A percentile compares a stretch with the other conserved stretches of the same genome.
Evolutionary conservation across 2,329 filamentous ascomycete genomes (phyloP).

Genomic region (Colletotrichum godetiae): DNA sequence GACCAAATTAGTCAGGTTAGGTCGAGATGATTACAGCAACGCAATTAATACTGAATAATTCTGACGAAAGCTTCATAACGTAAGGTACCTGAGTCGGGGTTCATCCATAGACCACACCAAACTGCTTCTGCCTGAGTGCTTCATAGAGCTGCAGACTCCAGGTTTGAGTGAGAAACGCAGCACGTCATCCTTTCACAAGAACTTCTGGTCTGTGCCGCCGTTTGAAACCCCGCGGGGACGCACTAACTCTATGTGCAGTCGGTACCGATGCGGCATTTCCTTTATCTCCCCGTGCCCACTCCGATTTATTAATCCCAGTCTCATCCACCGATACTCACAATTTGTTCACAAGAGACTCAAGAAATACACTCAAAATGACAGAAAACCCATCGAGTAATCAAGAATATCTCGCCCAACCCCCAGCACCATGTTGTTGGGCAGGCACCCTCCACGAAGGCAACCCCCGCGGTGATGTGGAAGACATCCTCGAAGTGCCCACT

Average conservation of each 20-base stretch:
- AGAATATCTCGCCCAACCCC: conserved; percentile 46
- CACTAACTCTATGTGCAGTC: neutral
- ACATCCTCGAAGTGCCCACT: conserved; percentile 49
- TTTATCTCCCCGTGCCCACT: neutral
- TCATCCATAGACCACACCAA: no score
- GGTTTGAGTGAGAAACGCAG: no score
- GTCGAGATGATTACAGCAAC: no score
- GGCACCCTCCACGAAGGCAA: conserved; percentile 52
- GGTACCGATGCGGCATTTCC: conserved; percentile 7
- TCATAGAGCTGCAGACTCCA: no score
- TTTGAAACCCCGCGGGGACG: neutral
- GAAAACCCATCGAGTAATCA: neutral
- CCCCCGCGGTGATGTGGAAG: conserved; percentile 47
- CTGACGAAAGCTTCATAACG: no score
- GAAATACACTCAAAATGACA: neutral
- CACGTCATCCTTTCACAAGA: neutral
- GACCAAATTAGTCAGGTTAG: no score
- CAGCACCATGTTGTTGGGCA: conserved; percentile 51
- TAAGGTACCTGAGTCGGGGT: no score
- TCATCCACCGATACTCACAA: neutral
- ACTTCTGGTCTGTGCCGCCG: neutral
- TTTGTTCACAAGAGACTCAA: neutral
- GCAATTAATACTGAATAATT: no score
- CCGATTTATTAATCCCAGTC: neutral
- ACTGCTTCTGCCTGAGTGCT: no score